Conservation (phyloP, 2,329 filamentous ascomycete species). For the Fusarium anthophilum region DNA sequence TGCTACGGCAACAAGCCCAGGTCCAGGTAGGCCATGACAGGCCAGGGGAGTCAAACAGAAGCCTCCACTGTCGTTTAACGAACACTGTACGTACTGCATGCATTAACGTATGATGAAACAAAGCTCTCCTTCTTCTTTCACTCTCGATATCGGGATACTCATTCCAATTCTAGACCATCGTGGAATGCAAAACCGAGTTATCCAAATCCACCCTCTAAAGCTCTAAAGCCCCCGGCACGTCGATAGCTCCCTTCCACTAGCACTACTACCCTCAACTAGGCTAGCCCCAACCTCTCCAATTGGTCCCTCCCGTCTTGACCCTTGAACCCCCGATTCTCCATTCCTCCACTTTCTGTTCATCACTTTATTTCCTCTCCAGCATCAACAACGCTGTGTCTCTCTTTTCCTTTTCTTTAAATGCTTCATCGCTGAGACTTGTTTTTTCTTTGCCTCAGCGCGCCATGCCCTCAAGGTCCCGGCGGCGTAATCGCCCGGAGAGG, state of each 20-base stretch:
- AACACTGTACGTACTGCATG: not conserved
- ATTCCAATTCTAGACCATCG: slow-evolving; percentile 12
- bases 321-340: slow-evolving; percentile 2
- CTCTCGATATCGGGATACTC: not conserved
- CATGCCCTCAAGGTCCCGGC: slow-evolving; percentile 28
- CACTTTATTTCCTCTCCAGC: slow-evolving; percentile 11
- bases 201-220: not conserved
- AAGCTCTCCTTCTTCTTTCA: not conserved
- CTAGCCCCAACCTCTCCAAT: slow-evolving; percentile 1
- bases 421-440: slow-evolving; percentile 4
- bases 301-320: not conserved
- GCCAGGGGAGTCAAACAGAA: not conserved
- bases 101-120: not conserved
- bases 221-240: slow-evolving; percentile 1
- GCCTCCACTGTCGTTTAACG: not conserved
- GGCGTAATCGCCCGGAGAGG: slow-evolving; percentile 14
- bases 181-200: slow-evolving; percentile 20
- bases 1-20: not conserved
- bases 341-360: slow-evolving; percentile 25
- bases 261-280: not conserved
- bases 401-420: not conserved
- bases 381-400: not conserved
- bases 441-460: not conserved
- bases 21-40: not conserved
- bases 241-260: slow-evolving; percentile 16